A percentile compares a stretch with the other conserved stretches of the same genome.
phyloP scores from a whole-genome alignment of 2,329 filamentous ascomycete genomes.

The Neurospora sp. region DNA sequence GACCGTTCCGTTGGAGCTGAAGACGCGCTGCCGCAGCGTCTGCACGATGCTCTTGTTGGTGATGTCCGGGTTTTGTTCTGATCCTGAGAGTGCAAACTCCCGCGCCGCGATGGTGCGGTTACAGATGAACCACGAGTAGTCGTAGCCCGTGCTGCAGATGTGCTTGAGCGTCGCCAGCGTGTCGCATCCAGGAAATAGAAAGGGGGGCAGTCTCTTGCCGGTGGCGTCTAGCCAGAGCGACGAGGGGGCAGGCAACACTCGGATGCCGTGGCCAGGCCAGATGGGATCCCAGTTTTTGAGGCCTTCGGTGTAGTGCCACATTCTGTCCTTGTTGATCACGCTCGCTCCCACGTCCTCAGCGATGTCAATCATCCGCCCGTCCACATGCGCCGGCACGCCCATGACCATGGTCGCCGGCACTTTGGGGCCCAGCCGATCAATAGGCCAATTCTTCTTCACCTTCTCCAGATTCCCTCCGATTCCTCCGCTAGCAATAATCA shows the following conservation, averaged over 20 bases:
- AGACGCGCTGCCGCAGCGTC: conserved; percentile 38
- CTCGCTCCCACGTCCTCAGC: conserved; percentile 41
- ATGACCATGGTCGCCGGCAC: conserved; percentile 47
- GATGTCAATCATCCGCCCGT: conserved; percentile 53
- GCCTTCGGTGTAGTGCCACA: conserved; percentile 60
- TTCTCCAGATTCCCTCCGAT: conserved; percentile 54
- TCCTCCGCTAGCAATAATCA: conserved; percentile 47
- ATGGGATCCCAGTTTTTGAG: conserved; percentile 53
- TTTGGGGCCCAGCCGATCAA: conserved; percentile 45
- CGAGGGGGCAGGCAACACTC: conserved; percentile 49
- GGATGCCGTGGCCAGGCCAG: conserved; percentile 52
- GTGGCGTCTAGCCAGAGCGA: conserved; percentile 54
- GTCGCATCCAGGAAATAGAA: conserved; percentile 47
- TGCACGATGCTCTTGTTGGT: conserved; percentile 47
- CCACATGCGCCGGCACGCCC: conserved; percentile 54
- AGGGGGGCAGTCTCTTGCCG: conserved; percentile 46
- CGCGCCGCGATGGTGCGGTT: conserved; percentile 49
- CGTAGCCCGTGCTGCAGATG: conserved; percentile 51
- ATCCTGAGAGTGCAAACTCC: conserved; percentile 53
- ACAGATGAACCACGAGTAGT: conserved; percentile 55
- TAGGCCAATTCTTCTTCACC: conserved; percentile 48
- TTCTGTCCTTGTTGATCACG: conserved; percentile 50
- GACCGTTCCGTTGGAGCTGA: conserved; percentile 41
- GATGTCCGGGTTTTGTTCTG: conserved; percentile 54
- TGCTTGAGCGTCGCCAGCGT: conserved; percentile 48